These are phyloP conservation scores for Claviceps capensis DNA, from an alignment of 2,329 filamentous ascomycete species.

Conservation along the genomic window DNA sequence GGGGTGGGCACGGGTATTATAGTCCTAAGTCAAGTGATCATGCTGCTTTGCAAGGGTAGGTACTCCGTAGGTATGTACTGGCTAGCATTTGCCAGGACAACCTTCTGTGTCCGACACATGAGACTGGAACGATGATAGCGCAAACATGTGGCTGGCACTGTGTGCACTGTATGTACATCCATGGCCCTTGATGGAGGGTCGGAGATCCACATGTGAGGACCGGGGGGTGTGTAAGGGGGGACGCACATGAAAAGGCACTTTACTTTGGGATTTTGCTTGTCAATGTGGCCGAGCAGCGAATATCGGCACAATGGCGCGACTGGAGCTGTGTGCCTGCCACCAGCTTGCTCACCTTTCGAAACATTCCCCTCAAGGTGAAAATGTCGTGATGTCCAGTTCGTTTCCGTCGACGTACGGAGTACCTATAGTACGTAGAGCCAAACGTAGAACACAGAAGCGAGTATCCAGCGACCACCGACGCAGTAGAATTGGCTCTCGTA, in stretches of 20 bases:
- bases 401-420: neutral
- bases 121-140: neutral
- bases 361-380: neutral
- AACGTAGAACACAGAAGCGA: neutral
- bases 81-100: neutral
- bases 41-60: neutral
- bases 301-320: neutral
- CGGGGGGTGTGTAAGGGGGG: neutral
- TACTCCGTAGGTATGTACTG: no score
- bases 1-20: conserved; percentile 7
- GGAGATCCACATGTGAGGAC: neutral
- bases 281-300: neutral
- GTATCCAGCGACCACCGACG: no score
- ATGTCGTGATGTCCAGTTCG: neutral
- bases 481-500: neutral
- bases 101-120: neutral
- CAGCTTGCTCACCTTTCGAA: neutral
- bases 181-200: neutral
- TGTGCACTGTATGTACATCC: neutral
- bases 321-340: no score
- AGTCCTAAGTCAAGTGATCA: neutral
- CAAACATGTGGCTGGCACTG: neutral
- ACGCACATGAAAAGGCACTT: neutral
- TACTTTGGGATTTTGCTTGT: neutral
- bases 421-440: no score